These are phyloP conservation scores for Rhynchospora pubera DNA, from an alignment of 176 grass and related monocot species.

Conservation along the genomic window DNA sequence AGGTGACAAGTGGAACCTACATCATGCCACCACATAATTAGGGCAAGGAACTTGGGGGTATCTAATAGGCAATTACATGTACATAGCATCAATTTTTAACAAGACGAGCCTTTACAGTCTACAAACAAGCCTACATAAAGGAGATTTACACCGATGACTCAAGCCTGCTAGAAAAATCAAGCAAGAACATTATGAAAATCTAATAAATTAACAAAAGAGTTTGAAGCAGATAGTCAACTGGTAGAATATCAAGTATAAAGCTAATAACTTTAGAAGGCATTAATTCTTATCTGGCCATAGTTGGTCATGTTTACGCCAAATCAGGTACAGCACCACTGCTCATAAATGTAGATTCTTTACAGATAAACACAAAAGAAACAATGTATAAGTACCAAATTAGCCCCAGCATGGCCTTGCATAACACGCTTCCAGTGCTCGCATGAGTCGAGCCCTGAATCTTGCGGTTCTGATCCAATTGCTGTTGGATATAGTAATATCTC, in stretches of 20 bases:
- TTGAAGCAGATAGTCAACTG: neutral
- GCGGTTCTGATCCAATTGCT: conserved; percentile 89
- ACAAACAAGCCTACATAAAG: neutral
- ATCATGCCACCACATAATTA: conserved; percentile 10
- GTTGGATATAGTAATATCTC: conserved; percentile 85
- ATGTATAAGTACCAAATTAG: conserved; percentile 59
- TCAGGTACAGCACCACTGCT: neutral
- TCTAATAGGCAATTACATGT: neutral
- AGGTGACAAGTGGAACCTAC: conserved; percentile 86
- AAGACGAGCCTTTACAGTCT: neutral
- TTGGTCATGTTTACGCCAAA: neutral
- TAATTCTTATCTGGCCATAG: neutral
- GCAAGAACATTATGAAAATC: neutral
- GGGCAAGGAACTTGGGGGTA: neutral
- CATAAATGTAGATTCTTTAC: neutral
- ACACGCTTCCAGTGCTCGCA: conserved; percentile 89
- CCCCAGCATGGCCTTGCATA: conserved; percentile 96
- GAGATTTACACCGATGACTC: neutral
- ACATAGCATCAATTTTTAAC: neutral
- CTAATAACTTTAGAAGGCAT: neutral
- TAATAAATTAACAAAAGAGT: neutral
- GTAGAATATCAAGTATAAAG: too few relatives aligned
- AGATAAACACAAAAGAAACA: neutral
- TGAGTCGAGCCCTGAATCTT: conserved; percentile 67
- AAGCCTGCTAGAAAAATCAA: neutral